Base-by-base conservation (phyloP, 164 flowering plant genomes). In the Aristolochia contorta region DNA sequence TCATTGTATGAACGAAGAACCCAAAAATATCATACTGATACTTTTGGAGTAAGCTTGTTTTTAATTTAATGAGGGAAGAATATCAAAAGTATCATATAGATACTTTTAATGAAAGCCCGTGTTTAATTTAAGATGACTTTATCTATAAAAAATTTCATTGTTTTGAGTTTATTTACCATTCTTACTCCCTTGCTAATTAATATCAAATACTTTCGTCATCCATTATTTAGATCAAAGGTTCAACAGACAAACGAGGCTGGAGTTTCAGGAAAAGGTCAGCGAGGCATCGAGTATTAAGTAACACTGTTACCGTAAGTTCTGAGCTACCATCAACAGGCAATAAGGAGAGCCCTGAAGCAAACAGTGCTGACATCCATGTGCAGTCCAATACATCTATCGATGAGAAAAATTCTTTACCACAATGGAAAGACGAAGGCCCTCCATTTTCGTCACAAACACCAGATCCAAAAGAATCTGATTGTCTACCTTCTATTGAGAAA, bases 201-300 rank as follows among this genome's bases (percentile, higher is more conserved):
- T 49, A 18, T 49, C 19, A 49, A 18, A 49, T 20, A 49, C 15
- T 49, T 20, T 49, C 22, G 7, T 49, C 8, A 4, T 12, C 22
- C 19, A 49, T 49, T 6, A 7, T 56, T 24, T 76, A 90, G 97
- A 68, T 60, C 60, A 86, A 84, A 74, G 71, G 71, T 25, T 76
- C 89, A 19, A 72, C 74, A 71, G 94, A 81, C 58, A 88, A 80
- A 59, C 76, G 87, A 50, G 74, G 94, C 41, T 93, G 99, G 99
- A 93, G 96, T 75, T 90, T 93, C 70, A 76, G 95, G 27, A 88
- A 88, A 77, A 86, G 77, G 78, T 85, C 95, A 60, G 74, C 90
- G 8, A 74, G 82, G 61, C 92, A 93, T 67, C 82, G 93, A 53
- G 89, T 86, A 59, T 78, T 88, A 25, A 88, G 82, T 77, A 85